A percentile compares a stretch with the other conserved stretches of the same genome.
These are phyloP conservation scores for Aspergillus carlsbadensis DNA, from an alignment of 495 filamentous ascomycete genomes.

Conservation along the genomic window DNA sequence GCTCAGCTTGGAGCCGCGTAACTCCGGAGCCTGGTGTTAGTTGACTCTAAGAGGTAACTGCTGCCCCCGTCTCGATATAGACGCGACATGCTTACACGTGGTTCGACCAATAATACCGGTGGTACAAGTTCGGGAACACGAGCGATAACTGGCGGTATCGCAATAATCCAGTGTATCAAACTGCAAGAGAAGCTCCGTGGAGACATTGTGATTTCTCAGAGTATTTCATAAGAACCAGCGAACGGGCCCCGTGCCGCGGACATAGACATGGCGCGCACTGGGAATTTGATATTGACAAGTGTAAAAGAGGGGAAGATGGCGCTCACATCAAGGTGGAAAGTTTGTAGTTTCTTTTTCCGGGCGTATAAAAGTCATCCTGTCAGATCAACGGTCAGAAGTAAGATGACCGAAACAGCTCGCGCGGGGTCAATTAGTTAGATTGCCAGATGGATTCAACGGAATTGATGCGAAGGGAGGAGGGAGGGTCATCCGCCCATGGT, in stretches of 20 bases:
- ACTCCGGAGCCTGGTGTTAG: not conserved
- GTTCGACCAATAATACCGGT: not conserved
- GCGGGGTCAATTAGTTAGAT: slow-evolving; percentile 11
- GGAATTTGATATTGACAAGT: not conserved
- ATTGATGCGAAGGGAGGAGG: not conserved
- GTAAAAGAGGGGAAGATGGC: slow-evolving; percentile 5
- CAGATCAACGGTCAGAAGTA: not conserved
- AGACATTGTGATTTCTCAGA: slow-evolving; percentile 7
- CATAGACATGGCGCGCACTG: not conserved
- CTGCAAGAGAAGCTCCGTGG: slow-evolving; percentile 6
- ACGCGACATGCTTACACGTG: slow-evolving; percentile 8
- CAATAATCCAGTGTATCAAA: not conserved
- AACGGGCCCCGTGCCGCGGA: slow-evolving; percentile 9
- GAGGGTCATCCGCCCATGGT: slow-evolving; percentile 13
- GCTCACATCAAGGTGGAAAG: not conserved
- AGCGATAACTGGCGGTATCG: slow-evolving; percentile 2
- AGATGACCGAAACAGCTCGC: slow-evolving; percentile 1
- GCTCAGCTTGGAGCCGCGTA: not conserved
- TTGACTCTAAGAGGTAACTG: not conserved
- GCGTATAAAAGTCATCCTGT: not conserved
- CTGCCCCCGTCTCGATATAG: not conserved
- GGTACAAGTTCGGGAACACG: not conserved
- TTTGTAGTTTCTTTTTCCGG: slow-evolving; percentile 2
- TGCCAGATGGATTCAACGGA: not conserved
- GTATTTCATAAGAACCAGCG: slow-evolving; percentile 9